Percentiles rank a stretch among this genome's conserved stretches.
Evolutionary conservation across 495 filamentous ascomycete species (phyloP).

Genomic region (Daldinia vernicosa): DNA sequence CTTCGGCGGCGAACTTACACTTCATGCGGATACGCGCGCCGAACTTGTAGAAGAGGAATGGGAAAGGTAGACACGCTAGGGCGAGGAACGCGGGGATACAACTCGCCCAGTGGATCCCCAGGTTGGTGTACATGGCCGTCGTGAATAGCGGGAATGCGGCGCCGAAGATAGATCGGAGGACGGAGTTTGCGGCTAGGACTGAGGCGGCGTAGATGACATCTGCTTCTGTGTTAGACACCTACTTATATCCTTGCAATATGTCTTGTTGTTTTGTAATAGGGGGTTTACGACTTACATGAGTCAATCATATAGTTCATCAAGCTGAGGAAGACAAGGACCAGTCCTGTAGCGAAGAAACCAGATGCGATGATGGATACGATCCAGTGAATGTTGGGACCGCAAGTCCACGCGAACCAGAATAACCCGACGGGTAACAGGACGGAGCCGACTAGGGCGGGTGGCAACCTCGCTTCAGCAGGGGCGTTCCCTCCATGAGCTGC

Average conservation of each 20-base stretch:
- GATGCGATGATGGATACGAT: slow-evolving; percentile 59
- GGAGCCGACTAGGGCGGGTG: slow-evolving; percentile 72
- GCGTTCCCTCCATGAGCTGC: slow-evolving; percentile 62
- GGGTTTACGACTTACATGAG: slow-evolving; percentile 51
- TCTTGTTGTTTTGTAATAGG: background rate
- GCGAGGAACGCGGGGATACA: slow-evolving; percentile 81
- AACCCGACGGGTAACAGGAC: slow-evolving; percentile 62
- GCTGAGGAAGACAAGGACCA: slow-evolving; percentile 71
- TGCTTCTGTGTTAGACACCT: slow-evolving; percentile 19
- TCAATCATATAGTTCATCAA: slow-evolving; percentile 86
- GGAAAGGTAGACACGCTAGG: slow-evolving; percentile 78
- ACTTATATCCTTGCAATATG: background rate
- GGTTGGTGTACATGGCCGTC: slow-evolving; percentile 73
- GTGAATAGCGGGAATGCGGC: slow-evolving; percentile 90
- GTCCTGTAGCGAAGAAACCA: slow-evolving; percentile 57
- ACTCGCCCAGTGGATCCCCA: slow-evolving; percentile 85
- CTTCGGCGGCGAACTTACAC: slow-evolving; percentile 80
- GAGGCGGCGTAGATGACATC: slow-evolving; percentile 83
- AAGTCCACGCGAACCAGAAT: slow-evolving; percentile 72
- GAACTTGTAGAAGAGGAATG: slow-evolving; percentile 83
- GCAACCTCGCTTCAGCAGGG: slow-evolving; percentile 82
- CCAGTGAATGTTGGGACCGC: slow-evolving; percentile 60
- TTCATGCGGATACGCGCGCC: slow-evolving; percentile 68
- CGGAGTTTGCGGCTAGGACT: slow-evolving; percentile 79
- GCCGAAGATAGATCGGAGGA: slow-evolving; percentile 73